A percentile compares a stretch with the other conserved stretches of the same genome.
Evolutionary conservation across 1,284 basidiomycete genomes (phyloP).

Genomic region (Pterulicium gracile): DNA sequence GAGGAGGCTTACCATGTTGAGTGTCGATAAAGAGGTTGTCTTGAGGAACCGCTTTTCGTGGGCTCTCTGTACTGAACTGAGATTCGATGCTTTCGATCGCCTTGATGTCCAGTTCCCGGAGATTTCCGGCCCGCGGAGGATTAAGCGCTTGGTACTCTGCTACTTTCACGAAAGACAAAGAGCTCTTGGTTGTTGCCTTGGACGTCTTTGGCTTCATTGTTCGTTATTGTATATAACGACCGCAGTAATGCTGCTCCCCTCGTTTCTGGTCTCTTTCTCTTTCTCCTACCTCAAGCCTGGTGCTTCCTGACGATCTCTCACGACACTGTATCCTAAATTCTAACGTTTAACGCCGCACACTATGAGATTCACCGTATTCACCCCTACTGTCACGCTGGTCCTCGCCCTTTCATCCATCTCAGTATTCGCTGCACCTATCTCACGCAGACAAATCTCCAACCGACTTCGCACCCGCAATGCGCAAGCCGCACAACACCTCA

Average conservation of each 20-base stretch:
- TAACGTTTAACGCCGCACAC: no score
- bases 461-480: background rate
- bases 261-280: constrained; percentile 7
- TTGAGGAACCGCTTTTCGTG: background rate
- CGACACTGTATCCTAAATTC: constrained; percentile 8
- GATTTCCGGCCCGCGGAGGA: constrained; percentile 15
- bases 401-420: background rate
- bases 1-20: constrained; percentile 8
- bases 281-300: constrained; percentile 19
- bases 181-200: background rate
- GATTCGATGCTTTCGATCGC: background rate
- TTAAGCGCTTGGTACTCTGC: constrained; percentile 6
- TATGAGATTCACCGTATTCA: constrained; percentile 18
- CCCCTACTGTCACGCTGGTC: constrained; percentile 8
- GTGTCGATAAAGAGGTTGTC: background rate
- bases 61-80: background rate
- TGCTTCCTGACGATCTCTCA: constrained; percentile 14
- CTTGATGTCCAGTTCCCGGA: background rate
- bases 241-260: background rate
- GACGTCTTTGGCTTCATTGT: constrained; percentile 3
- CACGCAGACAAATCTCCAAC: background rate
- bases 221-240: background rate
- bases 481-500: background rate
- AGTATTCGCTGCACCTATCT: background rate
- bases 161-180: constrained; percentile 2